Conservation (phyloP, 2,329 filamentous ascomycete species). For the Ophiocordyceps sinensis region DNA sequence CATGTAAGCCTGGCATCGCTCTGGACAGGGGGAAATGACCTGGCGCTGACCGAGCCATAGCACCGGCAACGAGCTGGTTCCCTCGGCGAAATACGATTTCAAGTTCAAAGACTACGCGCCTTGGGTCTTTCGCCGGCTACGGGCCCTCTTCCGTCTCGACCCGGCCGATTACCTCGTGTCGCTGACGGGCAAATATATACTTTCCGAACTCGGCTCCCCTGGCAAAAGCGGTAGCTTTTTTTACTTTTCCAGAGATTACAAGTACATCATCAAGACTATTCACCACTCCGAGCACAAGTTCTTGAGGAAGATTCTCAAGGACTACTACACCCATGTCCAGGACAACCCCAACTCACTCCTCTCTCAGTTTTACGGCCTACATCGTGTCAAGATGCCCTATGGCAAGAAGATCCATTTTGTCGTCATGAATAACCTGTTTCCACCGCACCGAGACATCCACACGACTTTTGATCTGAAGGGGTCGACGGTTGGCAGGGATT, state of each 20-base stretch:
- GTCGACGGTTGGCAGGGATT: conserved; percentile 85
- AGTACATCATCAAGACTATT: conserved; percentile 99
- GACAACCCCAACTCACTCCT: conserved; percentile 93
- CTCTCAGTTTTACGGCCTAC: conserved; percentile 93
- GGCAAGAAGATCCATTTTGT: conserved; percentile 98
- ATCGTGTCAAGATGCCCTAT: conserved; percentile 96
- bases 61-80: conserved; percentile 91
- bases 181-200: conserved; percentile 93
- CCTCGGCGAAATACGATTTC: conserved; percentile 98
- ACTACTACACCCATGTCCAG: conserved; percentile 87
- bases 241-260: conserved; percentile 98
- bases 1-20: conserved; percentile 42
- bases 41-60: conserved; percentile 23
- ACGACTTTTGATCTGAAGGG: conserved; percentile 95
- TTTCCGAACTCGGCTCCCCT: conserved; percentile 91
- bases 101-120: conserved; percentile 99
- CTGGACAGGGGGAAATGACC: neutral
- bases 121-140: conserved; percentile 93
- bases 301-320: conserved; percentile 66
- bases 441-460: conserved; percentile 93
- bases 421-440: conserved; percentile 99
- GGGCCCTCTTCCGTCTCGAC: conserved; percentile 76
- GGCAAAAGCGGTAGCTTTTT: conserved; percentile 99
- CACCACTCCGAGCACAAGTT: conserved; percentile 91
- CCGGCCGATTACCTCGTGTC: conserved; percentile 98